Conservation (phyloP, 495 filamentous ascomycete genomes). For the Clavariopsis aquatica region DNA sequence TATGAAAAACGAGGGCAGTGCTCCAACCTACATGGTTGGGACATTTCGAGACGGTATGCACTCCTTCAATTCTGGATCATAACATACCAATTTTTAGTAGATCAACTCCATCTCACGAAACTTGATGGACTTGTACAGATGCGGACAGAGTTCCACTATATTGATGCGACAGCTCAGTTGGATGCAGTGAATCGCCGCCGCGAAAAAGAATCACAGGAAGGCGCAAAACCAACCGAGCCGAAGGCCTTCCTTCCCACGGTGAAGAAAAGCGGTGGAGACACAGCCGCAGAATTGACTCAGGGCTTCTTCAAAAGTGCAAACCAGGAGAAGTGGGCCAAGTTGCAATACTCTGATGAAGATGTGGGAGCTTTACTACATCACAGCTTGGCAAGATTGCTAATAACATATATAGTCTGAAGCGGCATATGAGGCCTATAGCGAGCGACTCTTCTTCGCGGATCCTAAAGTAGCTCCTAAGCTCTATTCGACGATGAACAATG, state of each 20-base stretch:
- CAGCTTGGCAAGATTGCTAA: constrained; percentile 30
- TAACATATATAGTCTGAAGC: constrained; percentile 52
- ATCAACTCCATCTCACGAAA: constrained; percentile 67
- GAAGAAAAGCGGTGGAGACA: constrained; percentile 62
- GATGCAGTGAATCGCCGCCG: constrained; percentile 40
- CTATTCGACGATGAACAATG: constrained; percentile 55
- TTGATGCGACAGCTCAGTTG: constrained; percentile 66
- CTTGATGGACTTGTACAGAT: constrained; percentile 70
- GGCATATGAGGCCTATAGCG: constrained; percentile 62
- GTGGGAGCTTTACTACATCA: constrained; percentile 43
- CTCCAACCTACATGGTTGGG: constrained; percentile 71
- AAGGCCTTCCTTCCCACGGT: constrained; percentile 61
- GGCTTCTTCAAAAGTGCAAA: constrained; percentile 13
- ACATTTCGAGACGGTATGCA: constrained; percentile 64
- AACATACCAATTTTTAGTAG: constrained; percentile 43
- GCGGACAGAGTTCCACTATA: constrained; percentile 71
- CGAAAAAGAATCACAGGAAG: constrained; percentile 48
- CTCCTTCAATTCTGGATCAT: background rate
- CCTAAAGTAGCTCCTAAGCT: constrained; percentile 53
- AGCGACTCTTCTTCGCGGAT: constrained; percentile 60
- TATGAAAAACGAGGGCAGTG: constrained; percentile 56
- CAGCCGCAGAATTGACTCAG: constrained; percentile 16
- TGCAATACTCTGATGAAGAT: constrained; percentile 70
- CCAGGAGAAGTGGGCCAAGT: constrained; percentile 62
- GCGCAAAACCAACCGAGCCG: constrained; percentile 54